phyloP scores from a whole-genome alignment of 495 filamentous ascomycete species.

The Neurospora sp. region DNA sequence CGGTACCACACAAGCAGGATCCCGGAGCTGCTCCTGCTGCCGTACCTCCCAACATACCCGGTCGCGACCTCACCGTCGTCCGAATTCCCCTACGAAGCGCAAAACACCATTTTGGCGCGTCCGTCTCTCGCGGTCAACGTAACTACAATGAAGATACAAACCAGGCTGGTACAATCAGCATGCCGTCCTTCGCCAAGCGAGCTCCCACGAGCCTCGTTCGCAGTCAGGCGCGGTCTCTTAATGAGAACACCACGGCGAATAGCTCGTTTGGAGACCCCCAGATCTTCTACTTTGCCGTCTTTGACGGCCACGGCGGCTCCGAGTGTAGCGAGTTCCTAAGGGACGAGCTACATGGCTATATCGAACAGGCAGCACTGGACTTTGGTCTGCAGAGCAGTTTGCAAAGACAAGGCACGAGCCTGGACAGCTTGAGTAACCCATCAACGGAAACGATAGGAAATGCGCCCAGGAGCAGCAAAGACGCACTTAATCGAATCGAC shows the following conservation, averaged over 20 bases:
- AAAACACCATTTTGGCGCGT: conserved; percentile 89
- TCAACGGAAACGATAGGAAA: conserved; percentile 3
- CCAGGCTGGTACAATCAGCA: conserved; percentile 86
- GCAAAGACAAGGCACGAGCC: conserved; percentile 15
- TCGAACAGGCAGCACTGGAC: conserved; percentile 64
- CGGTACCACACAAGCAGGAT: conserved; percentile 63
- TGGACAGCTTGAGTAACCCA: neutral
- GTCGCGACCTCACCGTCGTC: conserved; percentile 85
- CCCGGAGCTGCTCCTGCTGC: conserved; percentile 45
- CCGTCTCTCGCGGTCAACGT: conserved; percentile 67
- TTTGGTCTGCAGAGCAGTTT: conserved; percentile 71
- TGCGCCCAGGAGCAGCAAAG: conserved; percentile 1
- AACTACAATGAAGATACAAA: conserved; percentile 88
- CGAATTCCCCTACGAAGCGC: conserved; percentile 90
- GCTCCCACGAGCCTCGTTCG: conserved; percentile 58
- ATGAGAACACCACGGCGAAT: conserved; percentile 53
- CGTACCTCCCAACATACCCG: conserved; percentile 44
- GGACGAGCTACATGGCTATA: conserved; percentile 75
- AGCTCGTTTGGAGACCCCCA: conserved; percentile 79
- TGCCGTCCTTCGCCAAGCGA: conserved; percentile 84
- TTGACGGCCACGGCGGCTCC: conserved; percentile 88
- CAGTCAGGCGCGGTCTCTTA: conserved; percentile 28
- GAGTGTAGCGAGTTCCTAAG: conserved; percentile 83
- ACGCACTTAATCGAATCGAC: conserved; percentile 23
- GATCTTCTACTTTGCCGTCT: conserved; percentile 93